These are phyloP conservation scores for Pestalotiopsis sp. DNA, from an alignment of 2,329 filamentous ascomycete genomes.

Conservation along the genomic window DNA sequence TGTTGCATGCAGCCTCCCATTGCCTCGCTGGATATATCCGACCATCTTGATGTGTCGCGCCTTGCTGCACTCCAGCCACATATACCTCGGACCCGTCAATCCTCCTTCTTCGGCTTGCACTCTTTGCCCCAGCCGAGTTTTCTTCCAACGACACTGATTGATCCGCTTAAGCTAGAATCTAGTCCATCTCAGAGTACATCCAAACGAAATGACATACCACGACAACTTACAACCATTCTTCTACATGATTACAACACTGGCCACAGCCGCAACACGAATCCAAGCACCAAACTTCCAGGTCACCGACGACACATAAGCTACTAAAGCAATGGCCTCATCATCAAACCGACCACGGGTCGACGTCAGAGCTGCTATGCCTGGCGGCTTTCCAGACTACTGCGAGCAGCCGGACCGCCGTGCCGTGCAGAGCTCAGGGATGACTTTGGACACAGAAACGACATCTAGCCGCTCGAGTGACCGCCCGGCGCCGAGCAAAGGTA, in stretches of 20 bases:
- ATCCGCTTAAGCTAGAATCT: conserved; percentile 1
- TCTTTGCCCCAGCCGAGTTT: neutral
- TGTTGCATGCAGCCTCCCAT: neutral
- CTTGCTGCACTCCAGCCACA: conserved; percentile 20
- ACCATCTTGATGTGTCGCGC: conserved; percentile 1
- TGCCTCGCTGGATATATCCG: conserved; percentile 8
- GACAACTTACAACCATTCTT: conserved; percentile 1
- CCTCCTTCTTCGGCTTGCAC: conserved; percentile 9
- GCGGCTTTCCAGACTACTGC: conserved; percentile 26
- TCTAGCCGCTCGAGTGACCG: conserved; percentile 23
- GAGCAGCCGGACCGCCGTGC: conserved; percentile 20
- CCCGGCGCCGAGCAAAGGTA: conserved; percentile 27
- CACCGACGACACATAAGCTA: conserved; percentile 21
- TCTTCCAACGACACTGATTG: conserved; percentile 19
- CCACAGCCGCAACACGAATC: neutral
- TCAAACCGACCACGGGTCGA: conserved; percentile 23
- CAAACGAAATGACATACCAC: conserved; percentile 8
- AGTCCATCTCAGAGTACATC: neutral
- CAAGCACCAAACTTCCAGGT: conserved; percentile 1
- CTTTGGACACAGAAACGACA: conserved; percentile 26
- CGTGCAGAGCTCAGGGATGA: conserved; percentile 21
- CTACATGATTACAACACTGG: neutral
- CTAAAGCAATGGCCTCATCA: conserved; percentile 22
- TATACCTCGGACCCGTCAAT: conserved; percentile 18
- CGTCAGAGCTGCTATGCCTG: conserved; percentile 25